A percentile compares a stretch with the other conserved stretches of the same genome.
These are phyloP conservation scores for Acanthamoeba castellanii DNA, from an alignment of 208 protist species.

Conservation along the genomic window DNA sequence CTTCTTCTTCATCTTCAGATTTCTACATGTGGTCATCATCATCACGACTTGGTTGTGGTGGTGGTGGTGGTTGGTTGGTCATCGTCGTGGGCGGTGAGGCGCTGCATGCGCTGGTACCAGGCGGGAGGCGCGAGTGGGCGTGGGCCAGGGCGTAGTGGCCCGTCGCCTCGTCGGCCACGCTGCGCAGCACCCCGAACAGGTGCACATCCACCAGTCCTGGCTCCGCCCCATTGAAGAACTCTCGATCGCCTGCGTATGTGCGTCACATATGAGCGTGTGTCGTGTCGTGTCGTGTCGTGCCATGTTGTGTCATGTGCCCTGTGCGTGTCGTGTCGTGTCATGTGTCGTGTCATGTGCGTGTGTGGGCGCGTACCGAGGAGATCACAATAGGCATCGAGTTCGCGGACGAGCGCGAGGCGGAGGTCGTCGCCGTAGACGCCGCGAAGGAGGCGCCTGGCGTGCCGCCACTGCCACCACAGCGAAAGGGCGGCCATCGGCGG, in stretches of 20 bases:
- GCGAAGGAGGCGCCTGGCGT: conserved; percentile 1
- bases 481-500: not conserved
- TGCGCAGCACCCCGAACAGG: not conserved
- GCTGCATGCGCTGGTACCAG: conserved; percentile 1
- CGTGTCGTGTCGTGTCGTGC: no score
- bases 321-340: no score
- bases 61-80: not conserved
- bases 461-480: not conserved
- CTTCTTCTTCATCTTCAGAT: no score
- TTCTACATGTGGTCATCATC: no score
- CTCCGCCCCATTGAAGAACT: not conserved
- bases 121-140: not conserved
- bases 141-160: not conserved
- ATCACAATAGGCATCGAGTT: not conserved
- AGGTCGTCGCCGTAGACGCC: conserved; percentile 2
- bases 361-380: not conserved
- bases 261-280: no score
- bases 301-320: no score
- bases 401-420: not conserved
- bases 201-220: not conserved
- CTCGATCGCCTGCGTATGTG: not conserved
- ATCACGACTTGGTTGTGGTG: not conserved
- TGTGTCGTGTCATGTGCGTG: not conserved
- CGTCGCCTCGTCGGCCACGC: not conserved
- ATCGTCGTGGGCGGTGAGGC: not conserved